Base-by-base conservation (phyloP, 306 rosid species). In the Dalbergia cochinchinensis region DNA sequence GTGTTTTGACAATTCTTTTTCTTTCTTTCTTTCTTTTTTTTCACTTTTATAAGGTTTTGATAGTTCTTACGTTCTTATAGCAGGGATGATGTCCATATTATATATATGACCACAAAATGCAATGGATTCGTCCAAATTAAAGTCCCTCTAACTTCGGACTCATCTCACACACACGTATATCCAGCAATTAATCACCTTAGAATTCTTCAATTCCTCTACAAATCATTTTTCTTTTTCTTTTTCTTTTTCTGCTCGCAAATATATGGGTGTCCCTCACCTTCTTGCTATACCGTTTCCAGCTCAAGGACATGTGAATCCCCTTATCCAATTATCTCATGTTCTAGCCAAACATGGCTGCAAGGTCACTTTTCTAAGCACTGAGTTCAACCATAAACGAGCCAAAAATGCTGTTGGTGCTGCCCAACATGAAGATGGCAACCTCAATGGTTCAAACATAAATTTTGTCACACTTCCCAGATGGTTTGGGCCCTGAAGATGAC, bases 241-340 rank as follows among this genome's bases (percentile, higher is more conserved):
- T 50, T 37, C 31, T 37, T 4, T 35, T 35, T 35, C 39, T 9
- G 2, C 50, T 45, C 12, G 50, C 22, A 57, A 35, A 26, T 45
- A 72, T 53, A 89, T 86, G 90, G 77, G 78, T 4, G 78, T 44
- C 7, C 74, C 78, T 11, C 92, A 88, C 41, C 74, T 88, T 31
- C 48, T 88, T 37, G 85, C 53, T 9, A 0, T 86, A 26, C 88
- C 87, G 19, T 59, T 8, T 69, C 92, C 87, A 1, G 74, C 78
- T 31, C 87, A 63, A 60, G 90, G 92, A 15, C 92, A 86, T 55
- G 86, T 89, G 22, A 86, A 82, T 35, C 80, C 90, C 78, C 57
- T 89, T 8, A 77, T 86, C 71, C 70, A 64, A 5, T 67, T 89
- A 22, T 82, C 88, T 35, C 66, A 82, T 1, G 13, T 76, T 34